Base-by-base conservation (phyloP, 2,329 filamentous ascomycete genomes). In the Penicillium sp. region DNA sequence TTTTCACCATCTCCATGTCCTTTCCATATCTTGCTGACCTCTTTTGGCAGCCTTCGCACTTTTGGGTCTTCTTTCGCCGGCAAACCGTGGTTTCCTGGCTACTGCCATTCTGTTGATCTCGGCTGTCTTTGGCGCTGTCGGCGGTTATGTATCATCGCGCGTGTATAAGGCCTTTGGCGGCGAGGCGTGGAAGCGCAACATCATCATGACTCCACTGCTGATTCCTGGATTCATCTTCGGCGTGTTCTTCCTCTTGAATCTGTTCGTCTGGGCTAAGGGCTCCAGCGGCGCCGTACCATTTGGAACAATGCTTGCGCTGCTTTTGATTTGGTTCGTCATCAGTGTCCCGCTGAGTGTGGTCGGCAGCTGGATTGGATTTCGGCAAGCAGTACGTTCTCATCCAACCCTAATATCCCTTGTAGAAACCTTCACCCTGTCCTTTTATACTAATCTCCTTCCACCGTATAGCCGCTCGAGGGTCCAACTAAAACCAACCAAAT, bases 401-500 rank as follows among this genome's bases (percentile, higher is more conserved):
- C 39, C 9, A 39, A 52, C 23, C n/a, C 14, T 26, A 4, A 11
- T 28, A n/a, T 23, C 14, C 9, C 9, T 26, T 29, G 34, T 48
- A 14, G n/a, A n/a, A n/a, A n/a, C n/a, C 36, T n/a, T n/a, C 19
- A 13, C 10, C 34, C 19, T 26, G 3, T 11, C 24, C 19, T 19
- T 18, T 37, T 2, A 31, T 44, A 43, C 56, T 66, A 42, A 62
- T 55, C 16, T 36, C 21, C 9, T 1, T 45, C n/a, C n/a, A 23
- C 29, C 43, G 5, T 28, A 56, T 60, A 83, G 66, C 81, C 83
- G 11, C 80, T 95, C 49, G 86, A 92, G 67, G 78, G 91, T 1
- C 93, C 94, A 0, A 92, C 96, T 21, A 90, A 91, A 66, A 96
- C 91, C 48, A 99, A 99, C 81, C 94, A 99, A 77, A 99, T 99